Percentiles rank a stretch among this genome's conserved stretches.
These are phyloP conservation scores for Thielaviopsis euricoi DNA, from an alignment of 2,329 filamentous ascomycete genomes.

Conservation along the genomic window DNA sequence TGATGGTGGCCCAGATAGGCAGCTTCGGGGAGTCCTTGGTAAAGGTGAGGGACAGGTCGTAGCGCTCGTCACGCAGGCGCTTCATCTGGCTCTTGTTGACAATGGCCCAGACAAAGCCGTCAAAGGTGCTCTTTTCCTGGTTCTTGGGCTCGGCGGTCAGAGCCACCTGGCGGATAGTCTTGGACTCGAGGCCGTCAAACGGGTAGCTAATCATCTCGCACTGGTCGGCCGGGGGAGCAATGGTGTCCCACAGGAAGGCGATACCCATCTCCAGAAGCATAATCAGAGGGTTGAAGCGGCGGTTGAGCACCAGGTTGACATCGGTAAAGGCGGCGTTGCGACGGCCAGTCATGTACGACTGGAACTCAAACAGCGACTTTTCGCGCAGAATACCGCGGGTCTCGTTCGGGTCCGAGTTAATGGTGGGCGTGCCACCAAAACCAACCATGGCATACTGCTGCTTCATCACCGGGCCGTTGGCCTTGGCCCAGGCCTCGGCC, in stretches of 20 bases:
- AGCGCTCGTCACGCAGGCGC: slow-evolving; percentile 74
- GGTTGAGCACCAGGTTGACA: slow-evolving; percentile 62
- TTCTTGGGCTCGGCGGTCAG: slow-evolving; percentile 37
- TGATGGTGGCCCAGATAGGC: slow-evolving; percentile 76
- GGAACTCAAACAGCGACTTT: slow-evolving; percentile 73
- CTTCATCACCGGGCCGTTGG: slow-evolving; percentile 54
- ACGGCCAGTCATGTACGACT: slow-evolving; percentile 76
- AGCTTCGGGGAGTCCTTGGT: slow-evolving; percentile 90
- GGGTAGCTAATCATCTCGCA: slow-evolving; percentile 66
- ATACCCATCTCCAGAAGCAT: slow-evolving; percentile 45
- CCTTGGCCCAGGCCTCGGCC: slow-evolving; percentile 64
- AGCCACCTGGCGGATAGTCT: slow-evolving; percentile 51
- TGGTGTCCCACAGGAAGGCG: slow-evolving; percentile 66
- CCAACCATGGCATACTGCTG: slow-evolving; percentile 80
- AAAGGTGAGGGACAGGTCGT: slow-evolving; percentile 80
- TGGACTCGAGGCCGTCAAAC: slow-evolving; percentile 81
- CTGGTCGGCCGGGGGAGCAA: slow-evolving; percentile 51
- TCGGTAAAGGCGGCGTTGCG: slow-evolving; percentile 89
- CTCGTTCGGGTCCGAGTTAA: slow-evolving; percentile 25
- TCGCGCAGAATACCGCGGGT: slow-evolving; percentile 50
- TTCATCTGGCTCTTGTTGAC: slow-evolving; percentile 95
- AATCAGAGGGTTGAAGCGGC: slow-evolving; percentile 68
- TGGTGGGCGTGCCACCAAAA: slow-evolving; percentile 41
- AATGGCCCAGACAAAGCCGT: slow-evolving; percentile 86
- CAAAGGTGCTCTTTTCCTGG: slow-evolving; percentile 53